These are phyloP conservation scores for Stevia rebaudiana DNA, from an alignment of 140 eudicot species.

Conservation along the genomic window DNA sequence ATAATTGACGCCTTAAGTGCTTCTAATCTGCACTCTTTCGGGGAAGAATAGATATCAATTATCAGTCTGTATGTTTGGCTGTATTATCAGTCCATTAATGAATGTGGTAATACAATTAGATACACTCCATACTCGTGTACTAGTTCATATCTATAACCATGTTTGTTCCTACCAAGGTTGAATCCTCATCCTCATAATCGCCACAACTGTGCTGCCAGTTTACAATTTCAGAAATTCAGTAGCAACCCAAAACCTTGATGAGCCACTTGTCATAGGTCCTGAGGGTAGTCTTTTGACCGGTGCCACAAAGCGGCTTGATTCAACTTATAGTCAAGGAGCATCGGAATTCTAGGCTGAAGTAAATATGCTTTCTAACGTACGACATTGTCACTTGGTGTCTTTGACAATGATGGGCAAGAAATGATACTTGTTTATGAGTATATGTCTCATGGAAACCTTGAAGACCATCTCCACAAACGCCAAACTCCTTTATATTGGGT, in stretches of 20 bases:
- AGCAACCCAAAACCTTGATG: conserved; percentile 33
- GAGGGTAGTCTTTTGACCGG: conserved; percentile 19
- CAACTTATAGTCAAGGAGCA: conserved; percentile 22
- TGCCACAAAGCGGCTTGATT: conserved; percentile 31
- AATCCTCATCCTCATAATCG: neutral
- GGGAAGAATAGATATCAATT: no score
- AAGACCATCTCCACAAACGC: conserved; percentile 18
- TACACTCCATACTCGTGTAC: no score
- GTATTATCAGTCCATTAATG: no score
- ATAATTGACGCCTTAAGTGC: no score
- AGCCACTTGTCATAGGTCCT: conserved; percentile 19
- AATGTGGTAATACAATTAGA: no score
- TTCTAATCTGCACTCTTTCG: no score
- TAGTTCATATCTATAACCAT: neutral
- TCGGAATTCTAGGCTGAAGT: conserved; percentile 20
- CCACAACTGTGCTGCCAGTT: conserved; percentile 23
- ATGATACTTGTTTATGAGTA: conserved; percentile 29
- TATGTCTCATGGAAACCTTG: conserved; percentile 25
- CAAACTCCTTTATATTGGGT: conserved; percentile 12
- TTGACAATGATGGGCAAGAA: conserved; percentile 16
- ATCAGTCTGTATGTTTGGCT: no score
- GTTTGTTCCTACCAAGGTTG: neutral
- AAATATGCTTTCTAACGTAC: conserved; percentile 14
- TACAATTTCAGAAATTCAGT: conserved; percentile 23
- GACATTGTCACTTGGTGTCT: conserved; percentile 27